Conservation (phyloP, 2,329 filamentous ascomycete genomes). For the Fusarium foetens region DNA sequence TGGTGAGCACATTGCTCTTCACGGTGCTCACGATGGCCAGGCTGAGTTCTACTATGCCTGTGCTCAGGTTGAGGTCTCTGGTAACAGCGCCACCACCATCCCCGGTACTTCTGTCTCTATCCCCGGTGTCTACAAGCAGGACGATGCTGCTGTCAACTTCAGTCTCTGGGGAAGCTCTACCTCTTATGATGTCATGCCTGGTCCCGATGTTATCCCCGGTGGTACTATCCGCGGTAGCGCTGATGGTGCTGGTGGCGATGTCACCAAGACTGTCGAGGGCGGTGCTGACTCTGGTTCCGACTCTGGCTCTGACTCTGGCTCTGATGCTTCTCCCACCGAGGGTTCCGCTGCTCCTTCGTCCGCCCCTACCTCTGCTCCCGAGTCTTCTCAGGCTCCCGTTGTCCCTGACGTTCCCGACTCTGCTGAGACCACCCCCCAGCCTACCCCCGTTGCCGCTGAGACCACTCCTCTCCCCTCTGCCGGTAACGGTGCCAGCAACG, state of each 20-base stretch:
- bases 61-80: conserved; percentile 30
- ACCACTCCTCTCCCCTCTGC: background rate
- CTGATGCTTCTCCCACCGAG: background rate
- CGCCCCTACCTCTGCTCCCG: background rate
- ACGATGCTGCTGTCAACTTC: conserved; percentile 18
- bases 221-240: conserved; percentile 17
- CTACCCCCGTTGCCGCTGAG: background rate
- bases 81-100: conserved; percentile 13
- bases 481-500: background rate
- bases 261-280: conserved; percentile 7
- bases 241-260: conserved; percentile 4
- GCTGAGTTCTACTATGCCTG: conserved; percentile 39
- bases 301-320: background rate
- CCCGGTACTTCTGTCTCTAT: conserved; percentile 17
- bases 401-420: background rate
- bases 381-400: background rate
- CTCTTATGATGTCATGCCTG: conserved; percentile 9
- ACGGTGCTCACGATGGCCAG: conserved; percentile 30
- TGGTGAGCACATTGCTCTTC: conserved; percentile 34
- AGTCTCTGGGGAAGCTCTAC: conserved; percentile 10
- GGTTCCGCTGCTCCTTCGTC: background rate
- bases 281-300: background rate
- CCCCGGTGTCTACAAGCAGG: conserved; percentile 21
- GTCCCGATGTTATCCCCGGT: conserved; percentile 15
- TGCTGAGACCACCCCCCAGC: background rate